Evolutionary conservation across 1,284 basidiomycete genomes (phyloP), one percentile per base, ranked within the genome.

Genomic region (Anthracocystis setariae): DNA sequence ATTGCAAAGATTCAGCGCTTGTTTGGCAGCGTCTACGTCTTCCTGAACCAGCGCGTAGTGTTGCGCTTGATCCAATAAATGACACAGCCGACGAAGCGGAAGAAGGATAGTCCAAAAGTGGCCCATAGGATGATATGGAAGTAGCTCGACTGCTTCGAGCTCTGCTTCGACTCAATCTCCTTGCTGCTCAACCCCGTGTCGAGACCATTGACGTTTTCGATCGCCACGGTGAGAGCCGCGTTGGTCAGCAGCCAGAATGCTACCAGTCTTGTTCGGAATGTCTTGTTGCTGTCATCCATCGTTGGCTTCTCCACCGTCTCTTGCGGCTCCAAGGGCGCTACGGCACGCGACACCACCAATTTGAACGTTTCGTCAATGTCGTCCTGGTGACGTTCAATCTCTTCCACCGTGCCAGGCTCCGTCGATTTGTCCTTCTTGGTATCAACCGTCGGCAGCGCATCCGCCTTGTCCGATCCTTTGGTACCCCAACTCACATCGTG

Each of bases 281-380:
- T 83, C 63, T 76, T 80, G 72, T 84, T 83, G 57, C 76, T 76
- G 60, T 84, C 83, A 59, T 84, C 83, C 87, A 91, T 87, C 13
- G 89, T 94, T 0, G 93, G 93, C 82, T 90, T 90, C 81, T 94
- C 93, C 3, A 86, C 57, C 0, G 83, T 88, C 59, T 92, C 90
- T 68, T 89, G 89, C 27, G 86, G 86, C 21, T 90, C 87, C 69
- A 91, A 84, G 79, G 94, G 93, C 35, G 92, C 90, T 50, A 97
- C 89, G 0, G 94, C 94, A 55, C 95, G 91, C 13, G 90, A 91
- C 5, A 97, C 94, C 0, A 94, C 96, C 77, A 92, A 90, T 84
- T 93, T 92, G 87, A 97, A 98, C 37, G 89, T 89, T n/a, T 89
- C 88, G 81, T 98, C 94, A 45, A 97, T 89, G 81, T 96, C 93